phyloP scores from a whole-genome alignment of 306 rosid genomes.

The Inga laurina region DNA sequence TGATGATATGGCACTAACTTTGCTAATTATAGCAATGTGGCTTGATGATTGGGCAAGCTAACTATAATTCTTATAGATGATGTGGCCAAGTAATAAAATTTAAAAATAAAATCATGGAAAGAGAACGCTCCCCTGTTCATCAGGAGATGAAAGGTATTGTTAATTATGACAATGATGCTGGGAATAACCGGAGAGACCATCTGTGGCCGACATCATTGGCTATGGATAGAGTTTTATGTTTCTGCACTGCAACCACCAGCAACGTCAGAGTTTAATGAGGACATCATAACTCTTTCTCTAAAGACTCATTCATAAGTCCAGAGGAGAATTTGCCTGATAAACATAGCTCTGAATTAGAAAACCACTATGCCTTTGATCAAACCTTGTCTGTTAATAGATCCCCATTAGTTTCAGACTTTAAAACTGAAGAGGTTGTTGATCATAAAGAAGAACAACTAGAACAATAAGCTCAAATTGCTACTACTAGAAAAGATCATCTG shows the following conservation, averaged over 20 bases:
- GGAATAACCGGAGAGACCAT: conserved; percentile 50
- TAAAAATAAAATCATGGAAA: no score
- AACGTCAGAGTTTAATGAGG: no score
- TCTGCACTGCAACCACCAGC: conserved; percentile 30
- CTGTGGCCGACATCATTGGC: conserved; percentile 68
- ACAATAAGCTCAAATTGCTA: conserved; percentile 34
- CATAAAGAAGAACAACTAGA: conserved; percentile 18
- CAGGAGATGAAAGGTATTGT: conserved; percentile 36
- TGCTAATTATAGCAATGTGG: no score
- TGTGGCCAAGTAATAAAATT: no score
- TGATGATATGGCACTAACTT: no score
- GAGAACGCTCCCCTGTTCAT: no score
- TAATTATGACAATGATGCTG: conserved; percentile 34
- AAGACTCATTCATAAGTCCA: conserved; percentile 53
- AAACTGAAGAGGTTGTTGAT: conserved; percentile 18
- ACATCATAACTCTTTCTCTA: conserved; percentile 23
- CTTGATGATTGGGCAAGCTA: no score
- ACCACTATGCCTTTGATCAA: conserved; percentile 27
- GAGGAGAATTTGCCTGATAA: conserved; percentile 47
- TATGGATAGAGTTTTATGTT: conserved; percentile 63
- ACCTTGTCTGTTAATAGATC: conserved; percentile 46
- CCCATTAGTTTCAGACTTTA: conserved; percentile 47
- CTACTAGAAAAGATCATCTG: conserved; percentile 41
- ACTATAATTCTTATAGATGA: no score
- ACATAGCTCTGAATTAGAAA: conserved; percentile 27